Evolutionary conservation across 257 asterid species (phyloP).

Genomic region (Przewalskia tangutica): DNA sequence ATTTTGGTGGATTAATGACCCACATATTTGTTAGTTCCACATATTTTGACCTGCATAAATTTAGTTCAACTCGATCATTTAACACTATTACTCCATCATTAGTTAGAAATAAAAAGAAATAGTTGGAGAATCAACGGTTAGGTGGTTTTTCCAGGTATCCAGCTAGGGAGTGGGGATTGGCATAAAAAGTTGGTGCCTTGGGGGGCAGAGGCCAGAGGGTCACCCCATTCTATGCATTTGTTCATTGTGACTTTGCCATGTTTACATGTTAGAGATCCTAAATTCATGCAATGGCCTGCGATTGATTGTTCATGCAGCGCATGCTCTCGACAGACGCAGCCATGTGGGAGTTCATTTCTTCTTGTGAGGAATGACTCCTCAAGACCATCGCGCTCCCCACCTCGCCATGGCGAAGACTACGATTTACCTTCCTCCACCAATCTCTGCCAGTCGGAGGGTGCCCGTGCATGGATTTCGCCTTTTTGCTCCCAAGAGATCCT

Average conservation of each 20-base stretch:
- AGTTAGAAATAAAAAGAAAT: not conserved
- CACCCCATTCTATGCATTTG: slow-evolving; percentile 4
- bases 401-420: too few species aligned
- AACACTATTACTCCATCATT: not conserved
- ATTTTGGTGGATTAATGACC: not conserved
- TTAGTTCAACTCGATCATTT: not conserved
- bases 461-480: too few species aligned
- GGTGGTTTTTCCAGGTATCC: not conserved
- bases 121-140: not conserved
- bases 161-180: not conserved
- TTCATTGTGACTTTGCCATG: not conserved
- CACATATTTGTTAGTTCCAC: too few species aligned
- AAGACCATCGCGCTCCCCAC: too few species aligned
- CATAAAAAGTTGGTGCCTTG: not conserved
- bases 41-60: not conserved
- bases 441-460: too few species aligned
- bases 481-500: too few species aligned
- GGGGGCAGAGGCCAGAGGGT: not conserved
- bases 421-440: too few species aligned
- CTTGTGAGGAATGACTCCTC: too few species aligned
- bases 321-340: too few species aligned
- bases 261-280: not conserved
- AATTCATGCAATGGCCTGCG: too few species aligned
- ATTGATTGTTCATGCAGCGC: too few species aligned
- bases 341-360: too few species aligned